Conservation (phyloP, 1,139 yeast species). For the Hyphopichia burtonii region DNA sequence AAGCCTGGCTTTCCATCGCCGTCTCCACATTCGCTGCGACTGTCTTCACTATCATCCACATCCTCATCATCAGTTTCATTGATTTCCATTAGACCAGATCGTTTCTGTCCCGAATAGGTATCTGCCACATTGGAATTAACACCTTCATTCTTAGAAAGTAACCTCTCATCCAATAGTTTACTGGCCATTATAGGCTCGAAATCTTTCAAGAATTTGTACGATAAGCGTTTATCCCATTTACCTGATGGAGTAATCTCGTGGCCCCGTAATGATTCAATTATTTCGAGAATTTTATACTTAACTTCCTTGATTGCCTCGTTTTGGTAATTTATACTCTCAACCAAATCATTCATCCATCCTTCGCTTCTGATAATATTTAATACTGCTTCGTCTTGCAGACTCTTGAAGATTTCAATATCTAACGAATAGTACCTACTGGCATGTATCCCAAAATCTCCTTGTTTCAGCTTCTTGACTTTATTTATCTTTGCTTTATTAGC, state of each 20-base stretch:
- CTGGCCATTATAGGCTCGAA: conserved; percentile 1
- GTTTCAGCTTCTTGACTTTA: conserved; percentile 29
- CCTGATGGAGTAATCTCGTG: conserved; percentile 3
- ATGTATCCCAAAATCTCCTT: conserved; percentile 69
- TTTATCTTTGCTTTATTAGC: conserved; percentile 2
- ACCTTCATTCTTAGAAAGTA: neutral
- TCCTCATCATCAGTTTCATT: conserved; percentile 12
- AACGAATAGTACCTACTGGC: conserved; percentile 70
- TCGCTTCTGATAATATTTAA: conserved; percentile 47
- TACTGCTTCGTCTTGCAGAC: conserved; percentile 49
- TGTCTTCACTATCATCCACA: conserved; percentile 25
- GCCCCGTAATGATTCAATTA: conserved; percentile 4
- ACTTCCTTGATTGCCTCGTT: conserved; percentile 3
- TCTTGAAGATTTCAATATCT: conserved; percentile 62
- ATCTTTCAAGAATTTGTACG: conserved; percentile 3
- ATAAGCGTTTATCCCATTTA: conserved; percentile 3
- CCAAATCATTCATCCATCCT: conserved; percentile 44
- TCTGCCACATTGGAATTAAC: neutral
- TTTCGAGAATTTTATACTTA: conserved; percentile 3
- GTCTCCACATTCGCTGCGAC: conserved; percentile 10
- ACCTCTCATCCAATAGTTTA: conserved; percentile 1
- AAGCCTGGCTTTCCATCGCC: conserved; percentile 13
- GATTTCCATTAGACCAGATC: neutral
- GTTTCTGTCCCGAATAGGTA: neutral
- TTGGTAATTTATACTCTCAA: conserved; percentile 5